Conservation (phyloP, 306 rosid genomes). For the Begonia loranthoides region DNA sequence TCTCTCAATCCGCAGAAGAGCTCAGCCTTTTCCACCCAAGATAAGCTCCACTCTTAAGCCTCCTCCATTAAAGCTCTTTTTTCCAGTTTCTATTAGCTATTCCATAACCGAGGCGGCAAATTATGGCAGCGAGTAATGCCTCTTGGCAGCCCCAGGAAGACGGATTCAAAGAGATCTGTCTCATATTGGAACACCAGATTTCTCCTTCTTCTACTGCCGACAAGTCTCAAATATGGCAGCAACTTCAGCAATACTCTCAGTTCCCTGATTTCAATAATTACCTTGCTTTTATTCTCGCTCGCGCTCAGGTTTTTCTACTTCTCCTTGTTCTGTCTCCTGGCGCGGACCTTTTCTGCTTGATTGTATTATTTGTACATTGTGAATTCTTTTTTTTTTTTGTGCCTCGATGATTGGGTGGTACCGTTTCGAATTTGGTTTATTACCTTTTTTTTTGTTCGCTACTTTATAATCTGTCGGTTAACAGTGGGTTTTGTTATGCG, state of each 20-base stretch:
- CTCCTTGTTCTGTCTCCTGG: not conserved
- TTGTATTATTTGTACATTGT: no score
- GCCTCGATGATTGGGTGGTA: no score
- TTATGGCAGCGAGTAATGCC: constrained; percentile 45
- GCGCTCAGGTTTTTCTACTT: constrained; percentile 50
- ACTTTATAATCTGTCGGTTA: no score
- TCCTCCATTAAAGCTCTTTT: no score
- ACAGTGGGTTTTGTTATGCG: no score
- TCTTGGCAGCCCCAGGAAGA: constrained; percentile 91
- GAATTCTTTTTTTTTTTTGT: no score
- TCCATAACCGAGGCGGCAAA: constrained; percentile 7
- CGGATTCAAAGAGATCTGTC: constrained; percentile 91
- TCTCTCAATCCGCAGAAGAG: no score
- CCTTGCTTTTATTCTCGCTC: constrained; percentile 82
- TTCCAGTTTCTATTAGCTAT: not conserved
- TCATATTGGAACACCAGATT: constrained; percentile 89
- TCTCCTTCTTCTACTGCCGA: constrained; percentile 69
- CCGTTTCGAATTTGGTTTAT: not conserved
- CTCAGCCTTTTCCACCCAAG: no score
- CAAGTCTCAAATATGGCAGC: constrained; percentile 98
- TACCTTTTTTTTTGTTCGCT: not conserved
- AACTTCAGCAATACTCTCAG: constrained; percentile 75
- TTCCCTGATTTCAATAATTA: constrained; percentile 93
- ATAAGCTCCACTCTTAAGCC: no score
- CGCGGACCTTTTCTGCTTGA: no score